Evolutionary conservation across 2,329 filamentous ascomycete genomes (phyloP), one percentile per base, ranked within the genome.

Genomic region (Calonectria pteridis): DNA sequence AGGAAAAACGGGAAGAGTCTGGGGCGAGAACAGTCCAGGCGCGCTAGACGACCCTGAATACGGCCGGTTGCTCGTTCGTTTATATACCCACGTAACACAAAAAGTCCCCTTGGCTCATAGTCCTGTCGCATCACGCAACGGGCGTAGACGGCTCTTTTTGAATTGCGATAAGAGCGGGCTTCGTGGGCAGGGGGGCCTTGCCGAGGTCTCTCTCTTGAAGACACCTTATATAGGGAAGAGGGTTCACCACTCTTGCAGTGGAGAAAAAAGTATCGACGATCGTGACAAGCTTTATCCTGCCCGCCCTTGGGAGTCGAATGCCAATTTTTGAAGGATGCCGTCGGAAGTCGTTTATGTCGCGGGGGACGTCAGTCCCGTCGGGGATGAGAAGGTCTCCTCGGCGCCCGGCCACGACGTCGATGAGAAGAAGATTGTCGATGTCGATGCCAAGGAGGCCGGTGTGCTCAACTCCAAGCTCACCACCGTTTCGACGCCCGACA

Each of bases 321-420:
- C 51, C 28, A 33, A 26, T 68, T 29, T 46, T n/a, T 43, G 20
- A 26, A 63, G 18, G 18, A 73, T 67, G 63, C n/a, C 64, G 31
- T 20, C 63, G 9, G 40, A 62, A n/a, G 28, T 59, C 23, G 26
- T 46, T 37, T n/a, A 53, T 2, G 37, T 67, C 46, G 28, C 28
- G 13, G 67, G 66, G n/a, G 72, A 62, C 16, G 35, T 46, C 20
- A 35, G 37, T 18, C 50, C 66, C 6, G 73, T 80, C 46, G 81
- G n/a, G 18, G 40, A 82, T 75, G 80, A 80, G 11, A 81, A 83
- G 70, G 77, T 81, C 62, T 75, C 81, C 50, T 64, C 79, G 13
- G 76, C 66, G 6, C 40, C 72, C 6, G 75, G 73, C 64, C 40
- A 66, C 10, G 71, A 75, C 18, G 4, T 71, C 49, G 74, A 78